A percentile compares a stretch with the other conserved stretches of the same genome.
phyloP scores from a whole-genome alignment of 306 rosid genomes.

The Biancaea sappan region DNA sequence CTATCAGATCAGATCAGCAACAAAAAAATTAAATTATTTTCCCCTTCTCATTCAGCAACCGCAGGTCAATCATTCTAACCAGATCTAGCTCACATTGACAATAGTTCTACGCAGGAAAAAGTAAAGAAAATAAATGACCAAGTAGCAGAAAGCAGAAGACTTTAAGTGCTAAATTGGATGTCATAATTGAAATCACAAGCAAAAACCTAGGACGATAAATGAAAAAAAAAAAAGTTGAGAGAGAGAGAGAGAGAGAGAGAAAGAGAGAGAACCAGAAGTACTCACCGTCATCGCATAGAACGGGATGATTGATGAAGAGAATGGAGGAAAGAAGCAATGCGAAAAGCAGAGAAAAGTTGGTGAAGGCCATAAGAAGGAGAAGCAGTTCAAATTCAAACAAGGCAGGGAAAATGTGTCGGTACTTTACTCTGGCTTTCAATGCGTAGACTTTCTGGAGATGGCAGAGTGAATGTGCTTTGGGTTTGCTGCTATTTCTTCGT shows the following conservation, averaged over 20 bases:
- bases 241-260: neutral
- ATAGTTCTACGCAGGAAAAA: neutral
- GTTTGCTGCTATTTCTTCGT: neutral
- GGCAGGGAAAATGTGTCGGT: neutral
- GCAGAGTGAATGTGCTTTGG: neutral
- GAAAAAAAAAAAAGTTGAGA: neutral
- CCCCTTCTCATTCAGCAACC: neutral
- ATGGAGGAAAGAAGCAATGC: slow-evolving; percentile 46
- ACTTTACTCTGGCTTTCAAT: neutral
- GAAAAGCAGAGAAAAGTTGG: slow-evolving; percentile 36
- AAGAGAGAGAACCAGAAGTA: neutral
- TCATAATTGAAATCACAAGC: neutral
- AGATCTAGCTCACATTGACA: slow-evolving; percentile 46
- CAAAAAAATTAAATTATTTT: neutral
- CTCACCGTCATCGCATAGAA: slow-evolving; percentile 56
- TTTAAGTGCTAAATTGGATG: slow-evolving; percentile 6
- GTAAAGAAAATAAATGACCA: neutral
- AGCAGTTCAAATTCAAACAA: neutral
- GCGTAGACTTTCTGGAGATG: neutral
- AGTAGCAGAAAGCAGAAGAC: slow-evolving; percentile 22
- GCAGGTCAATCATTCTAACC: slow-evolving; percentile 32
- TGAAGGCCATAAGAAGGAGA: slow-evolving; percentile 46
- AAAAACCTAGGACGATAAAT: neutral
- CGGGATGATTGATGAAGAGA: slow-evolving; percentile 52
- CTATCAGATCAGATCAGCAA: slow-evolving; percentile 30